A percentile compares a stretch with the other conserved stretches of the same genome.
These are phyloP conservation scores for Ilyonectria robusta DNA, from an alignment of 2,329 filamentous ascomycete species.

Conservation along the genomic window DNA sequence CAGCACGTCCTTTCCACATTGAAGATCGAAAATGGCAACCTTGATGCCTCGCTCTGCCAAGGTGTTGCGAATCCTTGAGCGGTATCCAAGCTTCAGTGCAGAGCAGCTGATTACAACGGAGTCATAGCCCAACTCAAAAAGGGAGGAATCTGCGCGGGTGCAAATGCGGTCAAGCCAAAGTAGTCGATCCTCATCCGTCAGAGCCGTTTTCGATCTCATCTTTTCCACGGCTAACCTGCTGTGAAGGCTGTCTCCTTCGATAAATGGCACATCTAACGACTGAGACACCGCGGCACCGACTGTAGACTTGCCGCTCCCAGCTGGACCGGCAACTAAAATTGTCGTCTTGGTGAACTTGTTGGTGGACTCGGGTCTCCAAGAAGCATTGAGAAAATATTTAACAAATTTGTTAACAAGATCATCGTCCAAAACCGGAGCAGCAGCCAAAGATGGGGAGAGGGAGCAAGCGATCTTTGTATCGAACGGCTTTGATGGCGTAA, in stretches of 20 bases:
- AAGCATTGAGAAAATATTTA: constrained; percentile 51
- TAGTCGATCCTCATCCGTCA: constrained; percentile 52
- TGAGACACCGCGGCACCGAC: constrained; percentile 50
- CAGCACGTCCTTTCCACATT: constrained; percentile 49
- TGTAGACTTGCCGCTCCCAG: constrained; percentile 59
- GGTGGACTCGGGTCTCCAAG: constrained; percentile 56
- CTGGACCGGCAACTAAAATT: constrained; percentile 56
- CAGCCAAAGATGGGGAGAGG: constrained; percentile 61
- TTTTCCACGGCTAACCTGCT: constrained; percentile 49
- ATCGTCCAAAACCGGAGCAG: constrained; percentile 51
- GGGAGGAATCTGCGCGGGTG: constrained; percentile 39
- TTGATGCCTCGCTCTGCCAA: constrained; percentile 37
- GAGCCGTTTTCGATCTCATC: constrained; percentile 49
- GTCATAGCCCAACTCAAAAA: constrained; percentile 46
- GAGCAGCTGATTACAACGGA: constrained; percentile 57
- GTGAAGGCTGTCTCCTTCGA: constrained; percentile 59
- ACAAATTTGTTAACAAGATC: constrained; percentile 57
- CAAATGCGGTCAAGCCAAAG: constrained; percentile 50
- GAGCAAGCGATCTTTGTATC: constrained; percentile 55
- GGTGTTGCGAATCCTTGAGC: constrained; percentile 49
- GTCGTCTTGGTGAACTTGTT: constrained; percentile 40
- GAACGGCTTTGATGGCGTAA: constrained; percentile 59
- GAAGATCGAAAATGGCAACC: constrained; percentile 55
- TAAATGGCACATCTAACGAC: constrained; percentile 50
- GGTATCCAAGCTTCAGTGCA: constrained; percentile 52